These are phyloP conservation scores for Verticillium zaregamsianum DNA, from an alignment of 2,329 filamentous ascomycete species.

Conservation along the genomic window DNA sequence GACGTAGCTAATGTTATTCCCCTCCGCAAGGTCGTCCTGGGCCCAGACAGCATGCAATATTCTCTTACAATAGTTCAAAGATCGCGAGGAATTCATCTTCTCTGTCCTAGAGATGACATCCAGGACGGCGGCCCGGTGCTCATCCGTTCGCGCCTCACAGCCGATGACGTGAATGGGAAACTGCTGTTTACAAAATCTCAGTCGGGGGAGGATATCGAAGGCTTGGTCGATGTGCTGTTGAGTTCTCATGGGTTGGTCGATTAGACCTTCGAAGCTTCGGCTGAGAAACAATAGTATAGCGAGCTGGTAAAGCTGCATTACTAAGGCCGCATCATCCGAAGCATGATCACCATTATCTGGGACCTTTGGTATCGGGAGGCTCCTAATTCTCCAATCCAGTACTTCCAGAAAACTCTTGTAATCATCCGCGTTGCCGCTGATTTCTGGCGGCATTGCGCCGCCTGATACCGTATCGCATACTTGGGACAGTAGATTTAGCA, in stretches of 20 bases:
- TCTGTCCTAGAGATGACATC: constrained; percentile 22
- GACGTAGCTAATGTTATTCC: constrained; percentile 7
- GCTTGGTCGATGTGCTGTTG: constrained; percentile 15
- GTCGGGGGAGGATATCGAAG: constrained; percentile 16
- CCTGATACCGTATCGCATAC: constrained; percentile 13
- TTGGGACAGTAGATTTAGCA: constrained; percentile 16
- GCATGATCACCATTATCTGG: background rate
- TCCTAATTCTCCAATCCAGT: constrained; percentile 22
- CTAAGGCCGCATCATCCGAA: background rate
- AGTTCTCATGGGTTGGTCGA: constrained; percentile 1
- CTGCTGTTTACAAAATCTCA: constrained; percentile 15
- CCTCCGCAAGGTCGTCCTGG: constrained; percentile 28
- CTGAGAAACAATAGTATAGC: constrained; percentile 25
- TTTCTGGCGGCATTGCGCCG: background rate
- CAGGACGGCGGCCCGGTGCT: constrained; percentile 11
- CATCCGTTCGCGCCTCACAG: constrained; percentile 18
- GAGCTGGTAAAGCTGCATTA: constrained; percentile 20
- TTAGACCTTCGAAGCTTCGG: constrained; percentile 13
- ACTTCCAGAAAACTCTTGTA: constrained; percentile 17
- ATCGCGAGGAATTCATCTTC: constrained; percentile 18
- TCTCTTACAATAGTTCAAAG: constrained; percentile 15
- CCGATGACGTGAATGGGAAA: constrained; percentile 20
- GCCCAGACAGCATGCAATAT: constrained; percentile 26
- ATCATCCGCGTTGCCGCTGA: constrained; percentile 8
- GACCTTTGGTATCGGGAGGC: constrained; percentile 2